Base-by-base conservation (phyloP, 164 flowering plant species). In the Taxillus chinensis region DNA sequence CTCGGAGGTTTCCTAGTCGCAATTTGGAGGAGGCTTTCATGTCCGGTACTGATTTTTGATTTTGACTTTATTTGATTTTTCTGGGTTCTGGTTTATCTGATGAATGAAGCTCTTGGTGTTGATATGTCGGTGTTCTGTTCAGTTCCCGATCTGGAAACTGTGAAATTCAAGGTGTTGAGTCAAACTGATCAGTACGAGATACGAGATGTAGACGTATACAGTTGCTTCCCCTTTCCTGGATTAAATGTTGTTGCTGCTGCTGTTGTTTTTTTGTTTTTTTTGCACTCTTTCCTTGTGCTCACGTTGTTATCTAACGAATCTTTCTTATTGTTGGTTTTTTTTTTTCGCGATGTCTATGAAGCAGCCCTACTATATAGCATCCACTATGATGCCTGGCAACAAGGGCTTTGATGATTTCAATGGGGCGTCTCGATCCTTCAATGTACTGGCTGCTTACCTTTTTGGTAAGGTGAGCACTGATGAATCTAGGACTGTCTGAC, bases 111-210 rank as follows among this genome's bases (percentile, higher is more conserved):
- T 68, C 49, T 67, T 49, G 60, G 17, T 41, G 7, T 12, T 58
- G 41, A 1, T n/a, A 40, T 42, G 65, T 2, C 37, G 17, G 8
- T 0, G 14, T 15, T 13, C 38, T 69, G 9, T 55, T 11, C 51
- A 92, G 96, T 90, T 69, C 98, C 95, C 16, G 87, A 92, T 72
- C 82, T 92, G 58, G 98, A 92, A 68, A 90, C 90, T 2, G 82
- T 88, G 64, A 78, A 80, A 42, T 92, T 83, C 62, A 81, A 67
- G 68, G 86, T 90, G 64, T 65, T 92, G 73, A 72, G 72, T 15
- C 63, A 86, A 66, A 77, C 41, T 38, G 89, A 83, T 11, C 73
- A 69, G 67, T 92, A 83, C 52, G 96, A 90, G 78, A 92, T 92
- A 15, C 75, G 96, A 74, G 82, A 87, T 78, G 83, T 90, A 9